Evolutionary conservation across 495 filamentous ascomycete genomes (phyloP).

Genomic region (Penicillium manginii): DNA sequence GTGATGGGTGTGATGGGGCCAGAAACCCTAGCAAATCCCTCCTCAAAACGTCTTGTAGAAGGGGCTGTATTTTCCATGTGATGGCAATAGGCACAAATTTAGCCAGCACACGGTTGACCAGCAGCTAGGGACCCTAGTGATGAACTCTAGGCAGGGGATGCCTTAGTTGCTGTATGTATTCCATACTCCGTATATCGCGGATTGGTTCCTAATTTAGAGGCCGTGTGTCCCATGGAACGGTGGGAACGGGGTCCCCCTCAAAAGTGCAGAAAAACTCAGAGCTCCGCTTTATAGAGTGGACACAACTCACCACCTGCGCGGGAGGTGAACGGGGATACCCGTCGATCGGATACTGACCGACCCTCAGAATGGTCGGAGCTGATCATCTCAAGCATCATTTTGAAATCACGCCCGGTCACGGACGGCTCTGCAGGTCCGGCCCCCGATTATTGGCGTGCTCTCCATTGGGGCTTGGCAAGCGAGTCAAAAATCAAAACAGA

Average conservation of each 20-base stretch:
- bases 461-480: constrained; percentile 11
- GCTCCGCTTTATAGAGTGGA: constrained; percentile 24
- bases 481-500: constrained; percentile 10
- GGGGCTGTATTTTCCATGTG: background rate
- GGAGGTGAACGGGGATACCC: constrained; percentile 10
- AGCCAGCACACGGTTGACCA: background rate
- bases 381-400: background rate
- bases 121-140: background rate
- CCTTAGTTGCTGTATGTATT: background rate
- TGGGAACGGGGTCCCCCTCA: constrained; percentile 3
- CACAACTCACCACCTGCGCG: background rate
- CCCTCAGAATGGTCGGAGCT: constrained; percentile 1
- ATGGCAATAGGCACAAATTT: background rate
- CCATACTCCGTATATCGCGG: constrained; percentile 1
- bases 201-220: constrained; percentile 3
- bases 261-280: constrained; percentile 13
- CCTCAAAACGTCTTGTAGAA: background rate
- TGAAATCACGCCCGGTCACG: background rate
- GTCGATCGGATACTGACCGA: constrained; percentile 21
- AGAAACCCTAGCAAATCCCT: background rate
- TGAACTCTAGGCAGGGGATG: background rate
- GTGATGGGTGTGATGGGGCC: constrained; percentile 2
- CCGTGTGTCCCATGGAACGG: constrained; percentile 9
- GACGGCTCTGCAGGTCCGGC: background rate
- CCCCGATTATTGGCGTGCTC: background rate